Percentiles rank a stretch among this genome's conserved stretches.
Evolutionary conservation across 495 filamentous ascomycete genomes (phyloP).

Genomic region (Amorphotheca resinae): DNA sequence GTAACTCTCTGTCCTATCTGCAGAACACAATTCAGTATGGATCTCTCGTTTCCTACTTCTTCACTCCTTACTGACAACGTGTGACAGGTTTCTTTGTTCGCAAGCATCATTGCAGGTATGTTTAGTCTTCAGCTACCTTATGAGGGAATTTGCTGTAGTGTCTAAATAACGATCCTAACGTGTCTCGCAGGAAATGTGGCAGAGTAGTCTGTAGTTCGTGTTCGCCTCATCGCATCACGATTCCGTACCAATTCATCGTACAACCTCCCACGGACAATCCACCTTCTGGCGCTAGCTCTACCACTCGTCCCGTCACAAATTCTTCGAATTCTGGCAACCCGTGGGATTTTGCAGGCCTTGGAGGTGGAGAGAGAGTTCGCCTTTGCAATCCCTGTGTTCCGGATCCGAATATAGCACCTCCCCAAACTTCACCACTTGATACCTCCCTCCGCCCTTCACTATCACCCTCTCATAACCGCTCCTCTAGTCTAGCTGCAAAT

Average conservation of each 20-base stretch:
- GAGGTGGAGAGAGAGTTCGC: conserved; percentile 73
- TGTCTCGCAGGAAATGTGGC: conserved; percentile 64
- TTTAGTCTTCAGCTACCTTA: neutral
- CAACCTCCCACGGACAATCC: conserved; percentile 48
- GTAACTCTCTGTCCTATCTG: conserved; percentile 77
- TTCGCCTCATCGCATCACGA: conserved; percentile 90
- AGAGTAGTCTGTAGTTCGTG: conserved; percentile 84
- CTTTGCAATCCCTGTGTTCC: conserved; percentile 93
- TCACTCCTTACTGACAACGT: neutral
- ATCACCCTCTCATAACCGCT: conserved; percentile 11
- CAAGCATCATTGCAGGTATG: conserved; percentile 79
- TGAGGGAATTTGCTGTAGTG: neutral
- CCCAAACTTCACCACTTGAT: conserved; percentile 12
- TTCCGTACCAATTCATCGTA: conserved; percentile 87
- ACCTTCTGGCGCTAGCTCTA: conserved; percentile 4
- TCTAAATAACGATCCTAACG: conserved; percentile 10
- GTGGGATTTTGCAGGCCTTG: conserved; percentile 24
- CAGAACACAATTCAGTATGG: conserved; percentile 46
- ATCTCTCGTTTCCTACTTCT: neutral
- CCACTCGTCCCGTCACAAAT: conserved; percentile 3
- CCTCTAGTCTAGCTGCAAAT: conserved; percentile 5
- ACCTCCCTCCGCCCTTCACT: conserved; percentile 1
- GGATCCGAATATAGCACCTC: conserved; percentile 70
- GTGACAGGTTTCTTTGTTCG: conserved; percentile 56
- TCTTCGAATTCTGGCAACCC: conserved; percentile 21